Conservation (phyloP, 495 filamentous ascomycete genomes). For the Stereocaulon alpinum region DNA sequence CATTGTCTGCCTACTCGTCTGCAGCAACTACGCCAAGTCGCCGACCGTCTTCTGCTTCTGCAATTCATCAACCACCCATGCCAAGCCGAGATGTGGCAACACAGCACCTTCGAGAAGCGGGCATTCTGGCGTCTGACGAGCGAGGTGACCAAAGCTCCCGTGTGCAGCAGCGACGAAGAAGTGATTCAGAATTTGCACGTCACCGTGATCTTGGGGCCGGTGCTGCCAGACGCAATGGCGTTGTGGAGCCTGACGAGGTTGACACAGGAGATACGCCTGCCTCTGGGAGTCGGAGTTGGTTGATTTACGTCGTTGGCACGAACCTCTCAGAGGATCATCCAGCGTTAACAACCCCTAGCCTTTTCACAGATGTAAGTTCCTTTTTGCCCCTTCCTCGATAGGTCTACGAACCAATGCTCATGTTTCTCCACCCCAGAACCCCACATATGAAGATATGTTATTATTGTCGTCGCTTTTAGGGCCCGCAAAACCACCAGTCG, state of each 20-base stretch:
- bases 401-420: background rate
- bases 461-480: slow-evolving; percentile 61
- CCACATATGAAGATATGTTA: slow-evolving; percentile 74
- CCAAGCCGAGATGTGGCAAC: slow-evolving; percentile 11
- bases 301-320: slow-evolving; percentile 71
- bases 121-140: slow-evolving; percentile 22
- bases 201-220: slow-evolving; percentile 51
- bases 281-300: slow-evolving; percentile 53
- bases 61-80: slow-evolving; percentile 19
- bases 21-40: slow-evolving; percentile 46
- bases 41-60: slow-evolving; percentile 44
- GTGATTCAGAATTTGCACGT: slow-evolving; percentile 53
- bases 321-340: slow-evolving; percentile 69
- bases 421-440: slow-evolving; percentile 39
- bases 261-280: slow-evolving; percentile 46
- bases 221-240: slow-evolving; percentile 52
- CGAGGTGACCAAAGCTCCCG: slow-evolving; percentile 16
- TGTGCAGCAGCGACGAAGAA: slow-evolving; percentile 45
- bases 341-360: slow-evolving; percentile 62
- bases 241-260: slow-evolving; percentile 56
- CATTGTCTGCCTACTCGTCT: slow-evolving; percentile 46
- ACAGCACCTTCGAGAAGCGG: slow-evolving; percentile 11
- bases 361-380: slow-evolving; percentile 59
- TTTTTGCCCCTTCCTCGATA: background rate
- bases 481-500: slow-evolving; percentile 65